Percentiles rank a stretch among this genome's conserved stretches.
These are phyloP conservation scores for Grosmannia penicillata DNA, from an alignment of 2,329 filamentous ascomycete genomes.

Conservation along the genomic window DNA sequence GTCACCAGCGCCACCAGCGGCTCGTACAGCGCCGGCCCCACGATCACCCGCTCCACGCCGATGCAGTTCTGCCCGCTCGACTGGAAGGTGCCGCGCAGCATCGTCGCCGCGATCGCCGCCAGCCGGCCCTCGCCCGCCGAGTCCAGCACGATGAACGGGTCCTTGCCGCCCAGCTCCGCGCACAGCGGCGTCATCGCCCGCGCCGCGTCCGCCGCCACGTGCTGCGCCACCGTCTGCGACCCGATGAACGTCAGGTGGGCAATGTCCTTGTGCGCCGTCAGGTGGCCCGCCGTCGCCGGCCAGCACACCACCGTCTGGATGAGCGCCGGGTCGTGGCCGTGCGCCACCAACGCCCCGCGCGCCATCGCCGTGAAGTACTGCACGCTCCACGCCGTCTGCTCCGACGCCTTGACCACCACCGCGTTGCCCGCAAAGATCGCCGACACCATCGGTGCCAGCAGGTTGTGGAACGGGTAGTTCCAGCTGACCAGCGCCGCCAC, in stretches of 20 bases:
- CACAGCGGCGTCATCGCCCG: conserved; percentile 76
- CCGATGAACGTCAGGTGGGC: conserved; percentile 94
- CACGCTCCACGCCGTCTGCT: conserved; percentile 90
- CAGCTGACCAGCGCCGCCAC: conserved; percentile 87
- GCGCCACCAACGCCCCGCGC: conserved; percentile 62
- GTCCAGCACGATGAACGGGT: conserved; percentile 80
- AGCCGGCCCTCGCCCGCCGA: conserved; percentile 49
- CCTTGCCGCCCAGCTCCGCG: conserved; percentile 89
- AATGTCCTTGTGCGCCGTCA: conserved; percentile 75
- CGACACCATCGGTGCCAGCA: conserved; percentile 81
- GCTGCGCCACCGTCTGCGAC: conserved; percentile 70
- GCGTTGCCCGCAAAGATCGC: conserved; percentile 84
- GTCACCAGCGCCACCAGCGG: conserved; percentile 55
- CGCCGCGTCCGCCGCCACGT: conserved; percentile 75
- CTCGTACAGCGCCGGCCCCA: conserved; percentile 61
- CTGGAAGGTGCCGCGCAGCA: conserved; percentile 89
- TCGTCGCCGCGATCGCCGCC: conserved; percentile 59
- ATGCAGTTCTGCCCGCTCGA: conserved; percentile 96
- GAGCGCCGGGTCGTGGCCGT: conserved; percentile 68
- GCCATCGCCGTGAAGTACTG: conserved; percentile 69
- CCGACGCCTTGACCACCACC: conserved; percentile 85
- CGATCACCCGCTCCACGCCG: conserved; percentile 86
- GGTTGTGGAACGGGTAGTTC: conserved; percentile 96
- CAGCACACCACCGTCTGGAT: conserved; percentile 81
- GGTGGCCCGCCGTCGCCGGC: conserved; percentile 63